Base-by-base conservation (phyloP, 257 asterid species). In the Przewalskia tangutica region DNA sequence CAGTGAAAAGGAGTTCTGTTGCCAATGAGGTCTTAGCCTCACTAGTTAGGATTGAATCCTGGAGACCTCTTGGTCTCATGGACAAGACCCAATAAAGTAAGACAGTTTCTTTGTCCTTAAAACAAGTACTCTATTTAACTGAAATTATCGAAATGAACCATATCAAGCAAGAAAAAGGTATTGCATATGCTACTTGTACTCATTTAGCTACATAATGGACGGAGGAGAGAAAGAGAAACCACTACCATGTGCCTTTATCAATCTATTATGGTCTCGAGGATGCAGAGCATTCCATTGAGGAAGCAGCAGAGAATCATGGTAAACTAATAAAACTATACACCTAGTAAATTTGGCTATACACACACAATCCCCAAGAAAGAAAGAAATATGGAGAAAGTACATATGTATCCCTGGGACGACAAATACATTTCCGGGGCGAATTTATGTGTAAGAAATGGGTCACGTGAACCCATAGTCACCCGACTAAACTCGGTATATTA, bases 161-260 rank as follows among this genome's bases (percentile, higher is more conserved):
- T 75, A 75, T 12, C 62, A 75, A 75, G 46, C 36, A 50, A 27
- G 80, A 9, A 13, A 68, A 46, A 48, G 4, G 62, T 50, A 75
- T 13, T 23, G 23, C 79, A 75, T 50, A 50, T 14, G 80, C 23
- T 75, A 50, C 46, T 75, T 16, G 16, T 75, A 50, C 46, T 23
- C 27, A 7, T 13, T 75, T 46, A 75, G 80, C 46, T 50, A 20
- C 12, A 75, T 32, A 75, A 11, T 14, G 63, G 62, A 13, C 2
- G 7, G 60, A 75, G 79, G 79, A 73, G 59, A 48, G 20, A 48
- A 71, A 73, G 79, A 73, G 42, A 73, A 73, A 75, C 80, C 80
- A 50, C 62, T 75, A 27, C 32, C 32, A 75, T 50, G 80, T 75
- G 80, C 80, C 63, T 75, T 20, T 27, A 48, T 50, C 16, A 75